Evolutionary conservation across 169 alveolate species (phyloP), one percentile per base, ranked within the genome.

Genomic region (Cryptosporidium parvum): DNA sequence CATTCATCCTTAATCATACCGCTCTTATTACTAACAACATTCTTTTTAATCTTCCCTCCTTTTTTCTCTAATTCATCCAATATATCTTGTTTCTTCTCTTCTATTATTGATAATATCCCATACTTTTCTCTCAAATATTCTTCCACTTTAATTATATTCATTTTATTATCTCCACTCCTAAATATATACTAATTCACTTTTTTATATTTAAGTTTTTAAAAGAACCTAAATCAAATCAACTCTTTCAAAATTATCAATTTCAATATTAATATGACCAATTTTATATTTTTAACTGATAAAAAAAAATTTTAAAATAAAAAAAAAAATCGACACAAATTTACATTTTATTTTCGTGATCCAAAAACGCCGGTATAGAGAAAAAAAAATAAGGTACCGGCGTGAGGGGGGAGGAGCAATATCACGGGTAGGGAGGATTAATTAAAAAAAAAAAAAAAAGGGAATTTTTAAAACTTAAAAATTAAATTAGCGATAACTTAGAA

Each of bases 111-210:
- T 0, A 52, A 16, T 12, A 73, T 35, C 8, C 73, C 75, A 62
- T 80, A 80, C 44, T 80, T 80, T 9, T 80, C 48, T 53, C 21
- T 80, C 16, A 80, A 61, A 42, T 80, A 61, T 0, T 39, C 31
- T 53, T 80, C 75, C 48, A 80, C n/a, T n/a, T 52, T n/a, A 29
- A 9, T 56, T 35, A 80, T 7, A 42, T 80, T 39, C 73, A 80
- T 37, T 35, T 29, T 39, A 4, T 44, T 31, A 10, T 31, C 44
- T 7, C 72, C 72, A 45, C 53, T 45, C 53, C 53, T 0, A 45
- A 45, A 9, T 45, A 1, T 8, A 12, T 45, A 45, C 18, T 45
- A 39, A 7, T 39, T 7, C 14, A 9, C 9, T 18, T 4, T 52
- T 16, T 52, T 52, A 7, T 10, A 21, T 18, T 52, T 23, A 18